Evolutionary conservation across 768 basidiomycete genomes (phyloP), one percentile per base, ranked within the genome.

Genomic region (Leccinum aurantiacum): DNA sequence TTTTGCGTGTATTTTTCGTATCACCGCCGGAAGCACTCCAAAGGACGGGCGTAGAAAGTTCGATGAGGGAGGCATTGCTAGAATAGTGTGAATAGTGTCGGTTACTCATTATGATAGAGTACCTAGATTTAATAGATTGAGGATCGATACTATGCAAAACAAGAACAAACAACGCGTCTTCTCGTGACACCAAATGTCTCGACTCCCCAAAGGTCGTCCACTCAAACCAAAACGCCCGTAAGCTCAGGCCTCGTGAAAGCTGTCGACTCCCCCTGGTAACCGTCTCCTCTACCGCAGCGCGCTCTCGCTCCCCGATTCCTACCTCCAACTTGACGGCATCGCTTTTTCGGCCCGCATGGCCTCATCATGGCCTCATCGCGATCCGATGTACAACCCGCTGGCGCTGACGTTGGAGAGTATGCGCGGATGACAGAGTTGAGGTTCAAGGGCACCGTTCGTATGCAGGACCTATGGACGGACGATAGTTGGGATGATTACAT

Each of bases 251-350:
- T 27, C 24, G 24, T 27, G 7, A 27, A 2, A 24, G 31, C 8
- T 24, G 27, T 25, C 19, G 60, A 67, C 41, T 47, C 53, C 2
- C 53, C 47, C 7, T 69, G 22, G 22, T 22, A 22, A 68, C 63
- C 87, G 90, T 44, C 80, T 90, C 0, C 81, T 92, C 25, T 92
- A 90, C 67, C 86, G 90, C 54, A 90, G 90, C 8, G 82, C 89
- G 1, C 78, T 92, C 9, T 86, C 88, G 2, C 71, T 91, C 0
- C 87, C 88, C 6, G 90, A 90, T 66, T 91, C 90, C 0, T 76
- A 88, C 53, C 75, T 91, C 22, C 75, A 81, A 3, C 82, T 92
- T 35, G 90, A 92, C 66, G 90, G 90, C 6, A 70, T 92, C 19
- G 87, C 87, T 2, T 91, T 92, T 67, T 79, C 81, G 3, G 79